These are phyloP conservation scores for Dorcoceras hygrometricum DNA, from an alignment of 257 asterid species.

Conservation along the genomic window DNA sequence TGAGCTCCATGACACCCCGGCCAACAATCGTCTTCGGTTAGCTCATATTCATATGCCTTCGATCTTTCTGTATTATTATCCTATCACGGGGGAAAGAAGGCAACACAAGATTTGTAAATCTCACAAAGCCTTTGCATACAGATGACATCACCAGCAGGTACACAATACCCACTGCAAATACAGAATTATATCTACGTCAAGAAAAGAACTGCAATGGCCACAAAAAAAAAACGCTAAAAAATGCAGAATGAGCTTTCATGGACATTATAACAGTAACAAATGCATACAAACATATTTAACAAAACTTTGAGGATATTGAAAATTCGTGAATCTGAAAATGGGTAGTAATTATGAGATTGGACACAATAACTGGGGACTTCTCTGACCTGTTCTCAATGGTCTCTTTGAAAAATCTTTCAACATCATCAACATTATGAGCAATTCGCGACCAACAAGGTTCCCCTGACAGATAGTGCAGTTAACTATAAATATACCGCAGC, in stretches of 20 bases:
- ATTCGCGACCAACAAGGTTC: slow-evolving; percentile 80
- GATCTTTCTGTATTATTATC: no score
- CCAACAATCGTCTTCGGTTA: no score
- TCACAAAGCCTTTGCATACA: not conserved
- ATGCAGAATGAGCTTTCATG: slow-evolving; percentile 12
- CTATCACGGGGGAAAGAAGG: no score
- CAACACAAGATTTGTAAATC: not conserved
- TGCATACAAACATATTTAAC: not conserved
- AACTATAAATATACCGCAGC: slow-evolving; percentile 18
- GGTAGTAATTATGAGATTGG: slow-evolving; percentile 12
- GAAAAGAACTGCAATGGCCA: not conserved
- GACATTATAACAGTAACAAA: not conserved
- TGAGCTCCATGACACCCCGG: no score
- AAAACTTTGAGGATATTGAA: slow-evolving; percentile 1
- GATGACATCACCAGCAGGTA: not conserved
- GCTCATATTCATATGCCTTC: no score
- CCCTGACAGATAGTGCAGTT: slow-evolving; percentile 40
- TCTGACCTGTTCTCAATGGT: slow-evolving; percentile 81
- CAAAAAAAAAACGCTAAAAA: not conserved
- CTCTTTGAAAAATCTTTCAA: slow-evolving; percentile 78
- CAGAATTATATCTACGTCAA: not conserved
- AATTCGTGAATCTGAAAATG: slow-evolving; percentile 8
- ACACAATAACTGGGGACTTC: slow-evolving; percentile 1
- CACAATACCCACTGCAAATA: slow-evolving; percentile 10
- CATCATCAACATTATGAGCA: slow-evolving; percentile 63